Base-by-base conservation (phyloP, 805 yeast genomes). In the Scheffersomyces spartinae region DNA sequence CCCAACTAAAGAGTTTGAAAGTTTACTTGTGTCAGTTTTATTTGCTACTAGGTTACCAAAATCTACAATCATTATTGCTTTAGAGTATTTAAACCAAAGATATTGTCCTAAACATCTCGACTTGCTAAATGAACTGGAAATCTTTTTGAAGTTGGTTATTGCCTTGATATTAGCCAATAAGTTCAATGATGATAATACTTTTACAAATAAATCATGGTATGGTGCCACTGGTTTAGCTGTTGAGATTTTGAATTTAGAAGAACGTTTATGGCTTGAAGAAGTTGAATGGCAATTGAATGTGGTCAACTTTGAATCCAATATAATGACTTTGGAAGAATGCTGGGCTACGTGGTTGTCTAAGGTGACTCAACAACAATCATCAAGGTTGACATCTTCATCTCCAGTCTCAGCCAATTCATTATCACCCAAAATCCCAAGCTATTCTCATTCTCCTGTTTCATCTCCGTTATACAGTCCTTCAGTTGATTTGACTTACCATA, bases 131-230 rank as follows among this genome's bases (percentile, higher is more conserved):
- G 54, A 55, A 26, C 41, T 42, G 24, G 56, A 64, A 32, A 42
- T 59, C 43, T 81, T 66, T 56, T 64, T 56, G 45, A 66, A 59
- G 47, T 49, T 84, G 21, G 73, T 77, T 21, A 63, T 79, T 12
- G 67, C 93, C 3, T 63, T 88, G 22, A 71, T 88, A 18, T 60
- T 88, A 33, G 94, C 95, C 24, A 88, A 88, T 60, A 88, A 88
- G 56, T 83, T 84, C 50, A 84, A 86, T 47, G 97, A 88, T 54
- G 98, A 88, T 57, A 85, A 88, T 55, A 88, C 96, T 15, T 88
- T 88, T 47, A 84, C 94, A 33, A 88, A 88, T 56, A 76, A 74
- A 43, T 83, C 95, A 6, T 88, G 98, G 98, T 71, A 84, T 21
- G 85, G 84, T 34, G 97, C 96, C n/a, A 81, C 95, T 4, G 93